These are phyloP conservation scores for Penicillium italicum DNA, from an alignment of 2,329 filamentous ascomycete species.

Conservation along the genomic window DNA sequence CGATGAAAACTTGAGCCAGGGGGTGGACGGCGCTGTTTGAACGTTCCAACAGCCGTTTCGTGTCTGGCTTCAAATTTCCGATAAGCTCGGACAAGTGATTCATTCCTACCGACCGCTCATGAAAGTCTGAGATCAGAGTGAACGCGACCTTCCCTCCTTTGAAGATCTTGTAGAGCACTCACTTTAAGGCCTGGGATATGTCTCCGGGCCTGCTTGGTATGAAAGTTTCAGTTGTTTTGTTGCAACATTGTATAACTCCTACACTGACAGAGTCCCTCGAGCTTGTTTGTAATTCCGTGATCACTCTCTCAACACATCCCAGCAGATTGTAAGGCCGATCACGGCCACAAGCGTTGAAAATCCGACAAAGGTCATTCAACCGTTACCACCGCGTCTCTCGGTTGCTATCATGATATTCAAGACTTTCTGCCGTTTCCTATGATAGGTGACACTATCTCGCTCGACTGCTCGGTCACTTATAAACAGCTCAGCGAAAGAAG, in stretches of 20 bases:
- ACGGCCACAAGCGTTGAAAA: neutral
- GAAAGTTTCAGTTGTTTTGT: neutral
- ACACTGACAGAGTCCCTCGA: conserved; percentile 10
- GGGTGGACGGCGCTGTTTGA: conserved; percentile 7
- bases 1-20: conserved; percentile 17
- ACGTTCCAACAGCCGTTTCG: conserved; percentile 14
- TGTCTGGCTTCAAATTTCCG: conserved; percentile 13
- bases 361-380: conserved; percentile 7
- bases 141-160: conserved; percentile 2
- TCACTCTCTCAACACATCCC: conserved; percentile 12
- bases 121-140: conserved; percentile 1
- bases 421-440: conserved; percentile 12
- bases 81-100: conserved; percentile 8
- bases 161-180: conserved; percentile 1
- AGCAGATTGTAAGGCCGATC: conserved; percentile 11
- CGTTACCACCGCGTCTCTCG: conserved; percentile 1
- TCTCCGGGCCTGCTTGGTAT: neutral
- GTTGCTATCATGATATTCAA: conserved; percentile 1
- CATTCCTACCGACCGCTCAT: conserved; percentile 12
- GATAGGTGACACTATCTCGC: conserved; percentile 15
- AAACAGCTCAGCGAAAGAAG: conserved; percentile 14
- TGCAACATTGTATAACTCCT: neutral
- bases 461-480: conserved; percentile 17
- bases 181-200: conserved; percentile 1
- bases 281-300: conserved; percentile 15